A percentile compares a stretch with the other conserved stretches of the same genome.
Conservation (phyloP, 768 basidiomycete genomes). For the Phallus indusiatus region DNA sequence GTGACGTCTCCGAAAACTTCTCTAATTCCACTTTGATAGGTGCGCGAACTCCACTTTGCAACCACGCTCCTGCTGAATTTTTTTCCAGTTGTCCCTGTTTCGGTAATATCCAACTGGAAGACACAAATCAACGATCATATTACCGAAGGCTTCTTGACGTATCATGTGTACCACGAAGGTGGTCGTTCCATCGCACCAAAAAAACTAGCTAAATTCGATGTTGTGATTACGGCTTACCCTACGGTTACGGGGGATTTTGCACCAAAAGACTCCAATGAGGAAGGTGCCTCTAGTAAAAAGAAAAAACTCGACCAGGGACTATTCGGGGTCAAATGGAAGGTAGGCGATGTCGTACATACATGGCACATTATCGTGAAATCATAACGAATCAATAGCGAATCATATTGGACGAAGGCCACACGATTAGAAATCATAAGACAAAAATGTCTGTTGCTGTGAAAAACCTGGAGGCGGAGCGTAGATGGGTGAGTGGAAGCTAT, state of each 20-base stretch:
- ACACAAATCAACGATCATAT: slow-evolving; percentile 75
- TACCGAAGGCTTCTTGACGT: slow-evolving; percentile 37
- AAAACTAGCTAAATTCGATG: slow-evolving; percentile 57
- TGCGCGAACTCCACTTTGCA: slow-evolving; percentile 21
- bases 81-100: slow-evolving; percentile 63
- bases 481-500: slow-evolving; percentile 38
- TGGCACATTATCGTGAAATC: neutral
- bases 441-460: slow-evolving; percentile 71
- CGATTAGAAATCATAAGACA: slow-evolving; percentile 75
- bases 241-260: slow-evolving; percentile 45
- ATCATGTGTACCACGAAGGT: slow-evolving; percentile 63
- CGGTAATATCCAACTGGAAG: slow-evolving; percentile 83
- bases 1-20: slow-evolving; percentile 44
- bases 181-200: slow-evolving; percentile 49
- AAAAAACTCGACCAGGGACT: slow-evolving; percentile 51
- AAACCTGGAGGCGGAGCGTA: slow-evolving; percentile 54
- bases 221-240: slow-evolving; percentile 82
- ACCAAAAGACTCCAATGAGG: slow-evolving; percentile 15
- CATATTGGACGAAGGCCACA: slow-evolving; percentile 86
- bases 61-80: neutral
- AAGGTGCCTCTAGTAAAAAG: slow-evolving; percentile 38
- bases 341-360: slow-evolving; percentile 16
- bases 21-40: slow-evolving; percentile 74
- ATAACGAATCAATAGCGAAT: slow-evolving; percentile 38
- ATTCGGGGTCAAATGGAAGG: slow-evolving; percentile 78